Conservation (phyloP, 1,284 basidiomycete species). For the Bjerkandera adusta region DNA sequence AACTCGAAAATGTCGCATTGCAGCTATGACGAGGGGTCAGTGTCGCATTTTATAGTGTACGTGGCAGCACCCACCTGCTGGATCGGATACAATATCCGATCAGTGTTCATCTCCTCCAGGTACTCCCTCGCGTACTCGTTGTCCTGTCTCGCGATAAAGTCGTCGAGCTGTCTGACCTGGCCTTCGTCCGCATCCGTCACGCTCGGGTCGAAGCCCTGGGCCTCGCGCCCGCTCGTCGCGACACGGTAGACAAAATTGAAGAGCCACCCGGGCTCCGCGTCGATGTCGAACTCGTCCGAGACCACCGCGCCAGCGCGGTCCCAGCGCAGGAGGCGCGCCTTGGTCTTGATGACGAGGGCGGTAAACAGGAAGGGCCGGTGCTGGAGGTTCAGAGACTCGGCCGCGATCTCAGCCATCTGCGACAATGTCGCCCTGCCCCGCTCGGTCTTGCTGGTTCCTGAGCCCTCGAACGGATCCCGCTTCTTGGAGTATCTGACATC, state of each 20-base stretch:
- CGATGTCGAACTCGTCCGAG: neutral
- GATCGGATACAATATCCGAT: neutral
- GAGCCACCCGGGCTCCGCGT: neutral
- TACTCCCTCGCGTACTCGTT: neutral
- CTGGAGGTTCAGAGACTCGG: neutral
- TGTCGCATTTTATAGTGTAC: neutral
- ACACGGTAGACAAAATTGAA: constrained; percentile 1
- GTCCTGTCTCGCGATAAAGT: neutral
- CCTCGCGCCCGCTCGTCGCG: neutral
- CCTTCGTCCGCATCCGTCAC: neutral
- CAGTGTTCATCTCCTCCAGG: neutral
- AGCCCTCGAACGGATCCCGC: too few relatives aligned
- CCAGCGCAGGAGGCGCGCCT: constrained; percentile 2
- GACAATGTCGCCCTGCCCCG: neutral
- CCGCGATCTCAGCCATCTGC: neutral
- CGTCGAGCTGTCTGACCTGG: neutral
- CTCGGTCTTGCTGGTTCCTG: too few relatives aligned
- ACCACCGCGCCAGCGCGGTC: constrained; percentile 3
- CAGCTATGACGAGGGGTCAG: neutral
- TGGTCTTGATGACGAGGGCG: neutral
- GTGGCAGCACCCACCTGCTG: neutral
- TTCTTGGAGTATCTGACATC: too few relatives aligned
- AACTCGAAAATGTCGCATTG: neutral
- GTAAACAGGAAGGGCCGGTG: constrained; percentile 5
- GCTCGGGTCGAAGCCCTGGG: neutral